A percentile compares a stretch with the other conserved stretches of the same genome.
phyloP scores from a whole-genome alignment of 2,329 filamentous ascomycete genomes.

The Cladophialophora carrionii region DNA sequence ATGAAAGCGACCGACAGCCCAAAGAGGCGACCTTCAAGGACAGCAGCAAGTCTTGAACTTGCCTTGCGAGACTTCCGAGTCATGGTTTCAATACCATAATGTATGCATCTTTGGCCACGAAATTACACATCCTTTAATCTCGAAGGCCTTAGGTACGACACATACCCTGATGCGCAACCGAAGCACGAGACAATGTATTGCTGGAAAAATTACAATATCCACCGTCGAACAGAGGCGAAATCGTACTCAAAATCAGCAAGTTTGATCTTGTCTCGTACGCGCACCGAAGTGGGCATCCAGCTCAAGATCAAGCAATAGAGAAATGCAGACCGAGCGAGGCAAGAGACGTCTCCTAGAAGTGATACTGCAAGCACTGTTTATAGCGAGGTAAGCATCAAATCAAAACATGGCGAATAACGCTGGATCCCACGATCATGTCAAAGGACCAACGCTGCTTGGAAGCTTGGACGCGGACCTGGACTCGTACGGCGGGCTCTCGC shows the following conservation, averaged over 20 bases:
- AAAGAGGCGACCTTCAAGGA: not conserved
- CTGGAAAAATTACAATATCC: conserved; percentile 39
- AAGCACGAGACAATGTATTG: conserved; percentile 26
- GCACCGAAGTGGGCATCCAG: conserved; percentile 43
- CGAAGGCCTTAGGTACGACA: not conserved
- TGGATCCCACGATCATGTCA: not conserved
- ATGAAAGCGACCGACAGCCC: not conserved
- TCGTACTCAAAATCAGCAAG: conserved; percentile 57
- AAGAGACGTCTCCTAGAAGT: conserved; percentile 48
- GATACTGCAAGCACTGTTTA: not conserved
- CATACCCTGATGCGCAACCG: not conserved
- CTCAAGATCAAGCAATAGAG: conserved; percentile 46
- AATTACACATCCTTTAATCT: not conserved
- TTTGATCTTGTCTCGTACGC: conserved; percentile 54
- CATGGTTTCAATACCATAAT: not conserved
- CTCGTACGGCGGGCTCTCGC: no score
- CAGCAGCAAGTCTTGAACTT: not conserved
- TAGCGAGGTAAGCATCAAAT: not conserved
- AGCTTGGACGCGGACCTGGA: not conserved
- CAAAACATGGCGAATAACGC: not conserved
- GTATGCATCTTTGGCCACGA: not conserved
- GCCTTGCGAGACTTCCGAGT: no score
- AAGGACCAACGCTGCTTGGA: not conserved
- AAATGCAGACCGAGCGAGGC: conserved; percentile 54
- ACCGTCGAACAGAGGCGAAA: conserved; percentile 42